phyloP scores from a whole-genome alignment of 176 grass and related monocot genomes.

The Avena insularis region DNA sequence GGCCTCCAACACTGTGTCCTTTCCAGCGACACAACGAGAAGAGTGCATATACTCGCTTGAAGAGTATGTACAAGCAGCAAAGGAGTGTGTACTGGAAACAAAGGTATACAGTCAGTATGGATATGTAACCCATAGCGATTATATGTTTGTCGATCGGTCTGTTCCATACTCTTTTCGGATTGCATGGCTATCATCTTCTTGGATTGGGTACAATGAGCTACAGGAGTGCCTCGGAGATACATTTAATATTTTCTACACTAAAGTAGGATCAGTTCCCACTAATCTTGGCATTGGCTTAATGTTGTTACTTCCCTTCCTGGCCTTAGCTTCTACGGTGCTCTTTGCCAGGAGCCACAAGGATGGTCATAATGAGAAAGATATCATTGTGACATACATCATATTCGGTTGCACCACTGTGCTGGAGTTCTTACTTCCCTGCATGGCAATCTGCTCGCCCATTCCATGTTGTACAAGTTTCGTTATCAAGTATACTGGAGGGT shows the following conservation, averaged over 20 bases:
- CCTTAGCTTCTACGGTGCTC: background rate
- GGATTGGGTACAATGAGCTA: background rate
- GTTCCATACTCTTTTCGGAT: background rate
- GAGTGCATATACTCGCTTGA: background rate
- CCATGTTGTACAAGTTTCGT: too few relatives aligned
- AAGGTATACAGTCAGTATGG: too few relatives aligned
- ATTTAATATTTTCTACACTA: background rate
- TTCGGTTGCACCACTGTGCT: background rate
- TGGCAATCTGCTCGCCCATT: background rate
- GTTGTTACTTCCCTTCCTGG: background rate
- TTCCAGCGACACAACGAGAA: background rate
- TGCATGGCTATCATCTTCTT: background rate
- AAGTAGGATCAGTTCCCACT: fast-evolving
- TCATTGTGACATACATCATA: background rate
- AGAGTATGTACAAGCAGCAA: background rate
- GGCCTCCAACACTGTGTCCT: background rate
- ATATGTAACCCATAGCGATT: background rate
- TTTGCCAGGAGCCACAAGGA: background rate
- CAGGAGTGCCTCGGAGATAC: too few relatives aligned
- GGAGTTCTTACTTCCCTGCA: background rate
- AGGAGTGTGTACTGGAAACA: too few relatives aligned
- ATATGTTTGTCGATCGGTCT: background rate
- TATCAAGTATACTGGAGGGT: background rate
- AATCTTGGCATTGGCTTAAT: background rate
- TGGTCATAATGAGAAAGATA: background rate